Base-by-base conservation (phyloP, 1,284 basidiomycete species). In the Gomphus bonarii region DNA sequence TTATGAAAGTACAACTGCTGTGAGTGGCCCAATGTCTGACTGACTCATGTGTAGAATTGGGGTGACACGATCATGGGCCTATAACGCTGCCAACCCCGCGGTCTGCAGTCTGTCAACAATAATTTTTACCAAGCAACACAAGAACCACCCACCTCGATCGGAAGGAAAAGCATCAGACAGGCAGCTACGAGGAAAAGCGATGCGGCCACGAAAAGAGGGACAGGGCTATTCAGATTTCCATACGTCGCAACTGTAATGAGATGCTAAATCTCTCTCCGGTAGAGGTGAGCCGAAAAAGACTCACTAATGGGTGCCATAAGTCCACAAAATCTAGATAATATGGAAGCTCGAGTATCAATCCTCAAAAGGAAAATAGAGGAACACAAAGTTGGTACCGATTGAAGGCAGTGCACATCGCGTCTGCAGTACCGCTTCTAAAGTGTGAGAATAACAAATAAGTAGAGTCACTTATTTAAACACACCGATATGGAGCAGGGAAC, bases 401-500 rank as follows among this genome's bases (percentile, higher is more conserved):
- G 58, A 77, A 70, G 5, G 74, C 74, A 59, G 76, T 69, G 60
- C 77, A 73, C 30, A 85, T 67, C 0, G 82, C 82, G 61, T 84
- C 81, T 3, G 81, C 83, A 0, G 83, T 84, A 4, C 82, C 83
- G 40, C 54, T 55, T 10, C 10, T 46, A 25, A 49, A 31, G 12
- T 16, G 35, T 20, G 12, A 35, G 9, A n/a, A 25, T 18, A 55
- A 30, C n/a, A 33, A 30, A 12, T 1, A 16, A 9, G 1, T 55
- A 18, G 14, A 36, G n/a, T n/a, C n/a, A n/a, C 14, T 10, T 10
- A 36, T 20, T 22, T n/a, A 35, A 1, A 7, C 33, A 2, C 49
- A 55, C 54, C 83, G 73, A 57, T 79, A 76, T 1, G 81, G 80
- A 0, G 80, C 79, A 0, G 82, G 81, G 69, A 85, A 85, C 11